A percentile compares a stretch with the other conserved stretches of the same genome.
Evolutionary conservation across 148 eudicot species (phyloP).

Genomic region (Pharnaceum exiguum): DNA sequence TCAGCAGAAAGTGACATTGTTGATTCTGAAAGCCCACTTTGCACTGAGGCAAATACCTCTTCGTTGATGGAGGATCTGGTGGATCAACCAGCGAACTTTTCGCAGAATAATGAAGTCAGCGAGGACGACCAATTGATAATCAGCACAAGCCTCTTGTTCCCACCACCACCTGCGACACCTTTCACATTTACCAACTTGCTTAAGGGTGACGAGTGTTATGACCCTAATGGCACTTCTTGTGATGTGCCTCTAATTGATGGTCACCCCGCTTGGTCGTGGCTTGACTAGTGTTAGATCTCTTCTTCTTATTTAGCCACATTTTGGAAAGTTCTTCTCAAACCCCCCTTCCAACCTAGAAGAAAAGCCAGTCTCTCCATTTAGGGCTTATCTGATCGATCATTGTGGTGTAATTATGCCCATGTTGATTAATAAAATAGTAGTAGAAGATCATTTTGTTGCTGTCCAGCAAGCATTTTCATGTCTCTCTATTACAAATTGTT

Average conservation of each 20-base stretch:
- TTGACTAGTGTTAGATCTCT: conserved; percentile 15
- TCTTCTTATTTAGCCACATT: not conserved
- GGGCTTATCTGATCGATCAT: no score
- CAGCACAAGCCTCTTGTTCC: conserved; percentile 21
- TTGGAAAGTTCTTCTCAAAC: no score
- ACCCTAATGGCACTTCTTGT: conserved; percentile 23
- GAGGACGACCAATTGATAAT: conserved; percentile 27
- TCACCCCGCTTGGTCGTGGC: conserved; percentile 52
- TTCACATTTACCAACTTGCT: conserved; percentile 12
- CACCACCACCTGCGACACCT: conserved; percentile 12
- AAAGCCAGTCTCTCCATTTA: no score
- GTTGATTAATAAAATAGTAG: no score
- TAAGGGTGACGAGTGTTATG: conserved; percentile 26
- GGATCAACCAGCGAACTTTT: conserved; percentile 30
- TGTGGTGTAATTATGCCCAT: no score
- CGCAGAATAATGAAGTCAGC: no score
- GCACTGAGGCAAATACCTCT: conserved; percentile 17
- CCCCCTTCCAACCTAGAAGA: no score
- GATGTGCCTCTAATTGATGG: conserved; percentile 33
- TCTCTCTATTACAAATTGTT: no score
- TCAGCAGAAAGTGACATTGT: conserved; percentile 61
- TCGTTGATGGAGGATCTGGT: conserved; percentile 21
- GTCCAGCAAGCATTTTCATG: no score
- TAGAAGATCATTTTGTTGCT: no score
- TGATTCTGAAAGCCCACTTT: conserved; percentile 63